phyloP scores from a whole-genome alignment of 1,139 yeast species.

The Debaryomyces psychrophilus region DNA sequence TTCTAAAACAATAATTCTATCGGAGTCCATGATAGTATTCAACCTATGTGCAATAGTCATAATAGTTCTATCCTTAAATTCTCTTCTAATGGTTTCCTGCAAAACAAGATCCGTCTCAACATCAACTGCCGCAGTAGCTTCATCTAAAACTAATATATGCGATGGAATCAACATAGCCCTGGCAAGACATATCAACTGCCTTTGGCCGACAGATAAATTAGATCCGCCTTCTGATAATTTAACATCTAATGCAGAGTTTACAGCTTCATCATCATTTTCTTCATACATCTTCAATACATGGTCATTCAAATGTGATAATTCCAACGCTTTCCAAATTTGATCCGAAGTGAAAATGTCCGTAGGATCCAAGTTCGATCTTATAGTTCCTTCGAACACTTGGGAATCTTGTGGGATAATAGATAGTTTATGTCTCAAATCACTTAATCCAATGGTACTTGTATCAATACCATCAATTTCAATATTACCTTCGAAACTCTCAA shows the following conservation, averaged over 20 bases:
- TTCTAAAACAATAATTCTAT: constrained; percentile 82
- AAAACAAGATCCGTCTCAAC: constrained; percentile 89
- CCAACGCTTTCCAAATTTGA: constrained; percentile 83
- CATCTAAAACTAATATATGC: constrained; percentile 81
- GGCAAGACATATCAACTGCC: constrained; percentile 89
- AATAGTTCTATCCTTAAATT: constrained; percentile 86
- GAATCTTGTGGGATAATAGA: constrained; percentile 98
- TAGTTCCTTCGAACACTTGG: constrained; percentile 91
- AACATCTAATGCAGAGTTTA: constrained; percentile 60
- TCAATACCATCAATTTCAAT: constrained; percentile 74
- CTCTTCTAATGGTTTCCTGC: constrained; percentile 84
- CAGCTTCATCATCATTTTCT: constrained; percentile 32
- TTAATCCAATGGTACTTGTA: constrained; percentile 73
- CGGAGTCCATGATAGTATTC: constrained; percentile 91
- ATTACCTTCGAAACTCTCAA: constrained; percentile 75
- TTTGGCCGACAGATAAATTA: constrained; percentile 87
- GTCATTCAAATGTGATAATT: constrained; percentile 77
- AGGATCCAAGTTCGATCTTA: constrained; percentile 90
- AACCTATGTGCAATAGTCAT: constrained; percentile 94
- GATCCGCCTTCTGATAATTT: constrained; percentile 80
- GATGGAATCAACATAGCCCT: constrained; percentile 83
- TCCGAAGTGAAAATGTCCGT: constrained; percentile 68
- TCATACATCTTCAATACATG: constrained; percentile 67
- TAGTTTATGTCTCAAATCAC: constrained; percentile 79
- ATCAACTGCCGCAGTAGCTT: constrained; percentile 97